Evolutionary conservation across 306 rosid species (phyloP).

Genomic region (Canavalia ensiformis): DNA sequence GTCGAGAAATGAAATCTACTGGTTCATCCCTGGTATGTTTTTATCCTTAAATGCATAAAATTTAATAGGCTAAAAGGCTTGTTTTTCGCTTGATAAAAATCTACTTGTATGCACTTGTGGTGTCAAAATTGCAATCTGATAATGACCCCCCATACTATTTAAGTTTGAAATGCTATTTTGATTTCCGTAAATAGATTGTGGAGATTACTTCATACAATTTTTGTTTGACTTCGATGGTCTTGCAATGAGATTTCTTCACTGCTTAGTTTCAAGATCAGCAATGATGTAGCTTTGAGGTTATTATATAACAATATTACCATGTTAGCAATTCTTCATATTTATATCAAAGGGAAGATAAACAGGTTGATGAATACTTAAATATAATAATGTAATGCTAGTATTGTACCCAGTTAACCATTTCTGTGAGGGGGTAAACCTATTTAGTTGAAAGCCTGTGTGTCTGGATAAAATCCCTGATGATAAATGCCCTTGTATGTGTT

Average conservation of each 20-base stretch:
- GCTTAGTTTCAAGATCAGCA: neutral
- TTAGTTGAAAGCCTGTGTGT: conserved; percentile 31
- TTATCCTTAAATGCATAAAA: conserved; percentile 40
- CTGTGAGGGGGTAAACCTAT: conserved; percentile 15
- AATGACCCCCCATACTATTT: neutral
- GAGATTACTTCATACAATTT: conserved; percentile 12
- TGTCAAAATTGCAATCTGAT: conserved; percentile 38
- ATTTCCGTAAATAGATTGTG: neutral
- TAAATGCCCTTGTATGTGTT: conserved; percentile 12
- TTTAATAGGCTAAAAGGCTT: conserved; percentile 23
- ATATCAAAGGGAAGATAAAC: conserved; percentile 23
- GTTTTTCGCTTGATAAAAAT: conserved; percentile 26
- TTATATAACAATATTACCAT: conserved; percentile 21
- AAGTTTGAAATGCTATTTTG: conserved; percentile 40
- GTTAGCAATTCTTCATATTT: neutral
- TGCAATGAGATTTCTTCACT: conserved; percentile 5
- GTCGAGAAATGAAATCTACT: conserved; percentile 52
- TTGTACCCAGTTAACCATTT: conserved; percentile 35
- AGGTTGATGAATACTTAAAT: conserved; percentile 29
- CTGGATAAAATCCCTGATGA: conserved; percentile 10
- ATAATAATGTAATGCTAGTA: neutral
- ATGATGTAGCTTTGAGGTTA: conserved; percentile 17
- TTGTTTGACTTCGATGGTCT: conserved; percentile 26
- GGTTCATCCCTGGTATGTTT: conserved; percentile 64
- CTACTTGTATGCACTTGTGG: conserved; percentile 15